Evolutionary conservation across 1,139 yeast species (phyloP), one percentile per base, ranked within the genome.

Genomic region (Chernovozyma aurita): DNA sequence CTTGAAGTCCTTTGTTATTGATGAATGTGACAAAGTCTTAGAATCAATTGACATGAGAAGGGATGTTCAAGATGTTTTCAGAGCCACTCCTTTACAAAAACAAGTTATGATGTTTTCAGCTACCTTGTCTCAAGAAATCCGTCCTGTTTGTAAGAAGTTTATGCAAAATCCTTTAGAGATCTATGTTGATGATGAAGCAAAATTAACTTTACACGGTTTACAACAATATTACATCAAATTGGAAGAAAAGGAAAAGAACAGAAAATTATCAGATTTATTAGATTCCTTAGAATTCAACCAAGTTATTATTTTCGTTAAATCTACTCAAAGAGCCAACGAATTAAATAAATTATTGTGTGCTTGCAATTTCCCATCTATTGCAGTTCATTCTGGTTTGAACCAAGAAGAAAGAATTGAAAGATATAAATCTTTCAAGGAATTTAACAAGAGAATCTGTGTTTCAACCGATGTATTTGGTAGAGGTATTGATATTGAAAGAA

Each of bases 21-120:
- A 92, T 63, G 98, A 92, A 73, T 92, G 97, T 80, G 98, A 92
- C 73, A 88, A 88, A 71, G 97, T 92, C 42, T 78, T 92, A 61
- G 98, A 92, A 68, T 74, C 80, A 42, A 64, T 85, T 54, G 95
- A 85, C 56, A 92, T 92, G 98, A 85, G 98, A 75, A 84, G 96
- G 64, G 98, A 92, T 58, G 97, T 92, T 41, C 98, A 92, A 72
- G 97, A 90, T 61, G 86, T 92, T 48, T 92, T 92, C 81, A 84
- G 97, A 64, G 86, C 87, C 43, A 92, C 98, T 38, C 98, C 98
- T 47, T 95, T 86, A 67, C 96, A 92, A 63, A 92, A 92, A 70
- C 98, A 92, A 73, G 98, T 92, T 42, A 90, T 92, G 97, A 92
- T 92, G 97, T 92, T 92, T 65, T 85, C 96, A 41, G 98, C 98